A percentile compares a stretch with the other conserved stretches of the same genome.
Evolutionary conservation across 1,139 yeast species (phyloP).

Genomic region (Meyerozyma athensensis): DNA sequence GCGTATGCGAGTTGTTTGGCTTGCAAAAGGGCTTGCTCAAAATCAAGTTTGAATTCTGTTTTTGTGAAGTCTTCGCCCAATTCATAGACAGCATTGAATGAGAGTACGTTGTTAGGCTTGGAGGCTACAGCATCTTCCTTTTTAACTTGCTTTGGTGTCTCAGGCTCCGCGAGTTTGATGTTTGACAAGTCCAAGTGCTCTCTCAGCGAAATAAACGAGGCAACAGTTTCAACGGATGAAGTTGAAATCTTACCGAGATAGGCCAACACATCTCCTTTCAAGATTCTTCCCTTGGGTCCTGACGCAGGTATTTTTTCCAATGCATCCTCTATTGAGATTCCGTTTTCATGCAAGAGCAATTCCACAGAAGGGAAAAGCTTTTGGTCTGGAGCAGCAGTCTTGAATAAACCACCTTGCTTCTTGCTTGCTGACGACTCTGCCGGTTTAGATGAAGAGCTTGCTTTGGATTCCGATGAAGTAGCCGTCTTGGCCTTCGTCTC

Average conservation of each 20-base stretch:
- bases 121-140: slow-evolving; percentile 8
- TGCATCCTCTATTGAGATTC: slow-evolving; percentile 67
- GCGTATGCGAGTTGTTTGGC: slow-evolving; percentile 38
- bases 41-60: slow-evolving; percentile 26
- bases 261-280: slow-evolving; percentile 89
- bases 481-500: neutral
- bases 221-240: slow-evolving; percentile 48
- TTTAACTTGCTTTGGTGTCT: slow-evolving; percentile 16
- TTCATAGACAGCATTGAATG: slow-evolving; percentile 11
- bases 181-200: slow-evolving; percentile 74
- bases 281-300: slow-evolving; percentile 82
- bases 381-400: slow-evolving; percentile 57
- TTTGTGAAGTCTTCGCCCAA: slow-evolving; percentile 25
- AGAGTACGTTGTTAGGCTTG: neutral
- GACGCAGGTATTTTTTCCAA: slow-evolving; percentile 68
- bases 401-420: slow-evolving; percentile 19
- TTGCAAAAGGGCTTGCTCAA: slow-evolving; percentile 26
- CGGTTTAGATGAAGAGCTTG: slow-evolving; percentile 13
- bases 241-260: slow-evolving; percentile 66
- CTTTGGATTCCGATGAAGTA: slow-evolving; percentile 6
- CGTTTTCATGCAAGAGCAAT: slow-evolving; percentile 54
- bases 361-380: slow-evolving; percentile 79
- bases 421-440: slow-evolving; percentile 13
- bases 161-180: slow-evolving; percentile 49
- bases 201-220: slow-evolving; percentile 52